Evolutionary conservation across 2,329 filamentous ascomycete genomes (phyloP).

Genomic region (Aspergillus sp.): DNA sequence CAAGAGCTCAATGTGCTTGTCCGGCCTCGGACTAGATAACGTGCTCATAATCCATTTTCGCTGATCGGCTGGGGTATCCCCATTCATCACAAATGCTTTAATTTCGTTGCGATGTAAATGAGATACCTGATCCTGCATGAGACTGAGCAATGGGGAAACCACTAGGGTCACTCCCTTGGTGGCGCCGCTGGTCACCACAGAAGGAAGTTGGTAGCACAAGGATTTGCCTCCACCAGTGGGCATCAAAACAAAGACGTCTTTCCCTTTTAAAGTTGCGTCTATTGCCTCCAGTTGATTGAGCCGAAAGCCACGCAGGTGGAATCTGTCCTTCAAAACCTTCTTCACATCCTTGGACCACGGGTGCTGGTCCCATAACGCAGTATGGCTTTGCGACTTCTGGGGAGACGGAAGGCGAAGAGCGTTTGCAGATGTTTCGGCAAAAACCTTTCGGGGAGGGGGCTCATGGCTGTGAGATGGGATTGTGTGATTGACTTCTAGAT

Average conservation of each 20-base stretch:
- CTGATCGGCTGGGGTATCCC: slow-evolving; percentile 65
- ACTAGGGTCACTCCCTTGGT: slow-evolving; percentile 87
- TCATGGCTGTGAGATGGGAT: slow-evolving; percentile 11
- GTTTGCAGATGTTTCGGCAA: slow-evolving; percentile 45
- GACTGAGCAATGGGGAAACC: slow-evolving; percentile 87
- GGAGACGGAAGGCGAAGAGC: slow-evolving; percentile 26
- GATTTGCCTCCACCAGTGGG: slow-evolving; percentile 97
- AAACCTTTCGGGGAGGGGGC: slow-evolving; percentile 32
- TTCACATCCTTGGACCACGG: slow-evolving; percentile 87
- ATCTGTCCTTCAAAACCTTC: slow-evolving; percentile 74
- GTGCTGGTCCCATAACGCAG: slow-evolving; percentile 56
- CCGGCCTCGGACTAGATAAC: slow-evolving; percentile 63
- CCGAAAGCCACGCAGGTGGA: slow-evolving; percentile 82
- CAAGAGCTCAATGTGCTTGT: slow-evolving; percentile 78
- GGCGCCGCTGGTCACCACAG: slow-evolving; percentile 75
- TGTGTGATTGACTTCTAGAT: slow-evolving; percentile 32
- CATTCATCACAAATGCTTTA: slow-evolving; percentile 77
- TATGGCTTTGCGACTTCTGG: slow-evolving; percentile 33
- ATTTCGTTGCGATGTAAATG: slow-evolving; percentile 75
- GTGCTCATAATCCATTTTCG: slow-evolving; percentile 65
- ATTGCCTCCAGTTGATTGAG: slow-evolving; percentile 93
- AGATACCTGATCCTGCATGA: slow-evolving; percentile 96
- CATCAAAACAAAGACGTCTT: slow-evolving; percentile 95
- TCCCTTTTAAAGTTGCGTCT: slow-evolving; percentile 82
- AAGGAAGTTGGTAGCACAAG: slow-evolving; percentile 91